phyloP scores from a whole-genome alignment of 805 yeast genomes.

The Geotrichum ghanense region DNA sequence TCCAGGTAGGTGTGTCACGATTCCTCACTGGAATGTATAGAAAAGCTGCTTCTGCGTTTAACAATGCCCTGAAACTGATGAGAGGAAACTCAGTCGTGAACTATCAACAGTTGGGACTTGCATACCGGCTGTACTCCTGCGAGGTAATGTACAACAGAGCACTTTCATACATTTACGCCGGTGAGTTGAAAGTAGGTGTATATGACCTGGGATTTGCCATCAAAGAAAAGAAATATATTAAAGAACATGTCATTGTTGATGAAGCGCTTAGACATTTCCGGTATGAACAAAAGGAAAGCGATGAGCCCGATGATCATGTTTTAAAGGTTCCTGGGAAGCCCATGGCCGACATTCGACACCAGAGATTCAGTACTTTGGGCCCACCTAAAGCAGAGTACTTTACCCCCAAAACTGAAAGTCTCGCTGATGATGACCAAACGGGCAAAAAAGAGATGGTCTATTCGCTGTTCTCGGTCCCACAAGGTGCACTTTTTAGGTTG shows the following conservation, averaged over 20 bases:
- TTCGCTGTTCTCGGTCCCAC: background rate
- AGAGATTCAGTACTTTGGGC: background rate
- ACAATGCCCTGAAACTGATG: background rate
- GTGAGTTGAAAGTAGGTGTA: background rate
- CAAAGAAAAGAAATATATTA: background rate
- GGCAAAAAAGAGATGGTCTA: too few species aligned
- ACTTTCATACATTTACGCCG: background rate
- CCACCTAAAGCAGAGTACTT: too few species aligned
- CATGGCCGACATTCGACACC: background rate
- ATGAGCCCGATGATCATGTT: background rate
- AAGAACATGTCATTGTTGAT: background rate
- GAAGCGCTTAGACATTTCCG: background rate
- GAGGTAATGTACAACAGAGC: background rate
- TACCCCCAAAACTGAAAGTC: too few species aligned
- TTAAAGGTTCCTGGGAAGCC: too few species aligned
- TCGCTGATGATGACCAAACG: too few species aligned
- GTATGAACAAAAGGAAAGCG: too few species aligned
- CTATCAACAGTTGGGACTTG: slow-evolving; percentile 1
- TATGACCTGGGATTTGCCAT: background rate
- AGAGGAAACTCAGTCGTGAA: background rate
- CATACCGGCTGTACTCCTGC: background rate
- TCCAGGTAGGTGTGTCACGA: slow-evolving; percentile 1
- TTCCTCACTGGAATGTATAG: background rate
- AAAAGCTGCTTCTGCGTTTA: background rate
- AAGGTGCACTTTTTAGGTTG: background rate